Evolutionary conservation across 2,329 filamentous ascomycete species (phyloP).

Genomic region (Pseudogymnoascus sp.): DNA sequence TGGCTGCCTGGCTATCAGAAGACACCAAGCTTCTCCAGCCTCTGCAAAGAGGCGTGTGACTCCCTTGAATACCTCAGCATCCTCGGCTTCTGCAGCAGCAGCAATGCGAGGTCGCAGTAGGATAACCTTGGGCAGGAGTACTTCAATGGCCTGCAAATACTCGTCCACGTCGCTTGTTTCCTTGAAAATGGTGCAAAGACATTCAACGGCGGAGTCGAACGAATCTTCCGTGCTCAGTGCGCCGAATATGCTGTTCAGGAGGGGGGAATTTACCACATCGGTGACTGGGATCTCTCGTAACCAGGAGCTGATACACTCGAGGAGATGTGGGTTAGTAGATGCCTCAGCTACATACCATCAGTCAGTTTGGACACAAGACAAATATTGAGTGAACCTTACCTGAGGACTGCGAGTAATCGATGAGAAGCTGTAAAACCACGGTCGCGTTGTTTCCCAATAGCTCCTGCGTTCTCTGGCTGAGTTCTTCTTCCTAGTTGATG

Average conservation of each 20-base stretch:
- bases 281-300: constrained; percentile 81
- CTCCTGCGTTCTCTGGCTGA: constrained; percentile 76
- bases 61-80: constrained; percentile 77
- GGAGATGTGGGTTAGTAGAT: constrained; percentile 76
- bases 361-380: constrained; percentile 17
- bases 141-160: constrained; percentile 70
- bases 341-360: constrained; percentile 51
- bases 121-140: constrained; percentile 74
- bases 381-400: constrained; percentile 45
- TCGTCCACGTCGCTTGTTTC: constrained; percentile 94
- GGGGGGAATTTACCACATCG: constrained; percentile 75
- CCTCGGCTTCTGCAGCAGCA: constrained; percentile 68
- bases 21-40: constrained; percentile 88
- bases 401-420: constrained; percentile 87
- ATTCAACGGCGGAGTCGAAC: constrained; percentile 84
- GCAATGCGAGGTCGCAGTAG: constrained; percentile 68
- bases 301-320: constrained; percentile 97
- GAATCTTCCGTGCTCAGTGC: constrained; percentile 69
- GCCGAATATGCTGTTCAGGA: constrained; percentile 73
- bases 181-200: constrained; percentile 80
- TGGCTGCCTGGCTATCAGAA: constrained; percentile 80
- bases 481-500: constrained; percentile 80
- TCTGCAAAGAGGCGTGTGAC: constrained; percentile 87
- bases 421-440: constrained; percentile 78
- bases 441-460: constrained; percentile 84